These are phyloP conservation scores for Pichia norvegensis DNA, from an alignment of 1,139 yeast species.

Conservation along the genomic window DNA sequence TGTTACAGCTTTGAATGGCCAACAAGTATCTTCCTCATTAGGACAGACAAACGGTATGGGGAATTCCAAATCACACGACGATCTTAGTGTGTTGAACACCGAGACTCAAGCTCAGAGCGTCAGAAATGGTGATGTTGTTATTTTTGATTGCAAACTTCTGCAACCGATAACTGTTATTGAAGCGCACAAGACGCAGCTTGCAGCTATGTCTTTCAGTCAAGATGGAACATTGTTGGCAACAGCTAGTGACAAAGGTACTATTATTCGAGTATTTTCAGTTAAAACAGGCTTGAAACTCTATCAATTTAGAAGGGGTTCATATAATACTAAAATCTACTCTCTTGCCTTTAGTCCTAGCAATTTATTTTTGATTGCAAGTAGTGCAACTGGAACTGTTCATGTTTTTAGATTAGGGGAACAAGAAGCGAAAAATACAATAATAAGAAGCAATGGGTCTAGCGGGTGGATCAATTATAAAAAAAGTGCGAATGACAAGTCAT, in stretches of 20 bases:
- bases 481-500: slow-evolving; percentile 6
- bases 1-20: slow-evolving; percentile 9
- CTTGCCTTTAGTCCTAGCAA: slow-evolving; percentile 74
- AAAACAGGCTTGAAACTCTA: slow-evolving; percentile 74
- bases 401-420: slow-evolving; percentile 68
- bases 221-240: slow-evolving; percentile 87
- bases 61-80: slow-evolving; percentile 2
- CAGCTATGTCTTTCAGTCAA: slow-evolving; percentile 66
- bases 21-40: slow-evolving; percentile 1
- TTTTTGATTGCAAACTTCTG: slow-evolving; percentile 67
- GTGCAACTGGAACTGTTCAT: slow-evolving; percentile 91
- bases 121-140: slow-evolving; percentile 78
- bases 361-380: slow-evolving; percentile 69
- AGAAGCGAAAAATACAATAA: slow-evolving; percentile 37
- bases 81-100: slow-evolving; percentile 2
- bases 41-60: not conserved
- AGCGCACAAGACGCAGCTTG: slow-evolving; percentile 84
- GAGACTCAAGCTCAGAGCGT: slow-evolving; percentile 22
- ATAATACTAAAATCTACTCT: slow-evolving; percentile 83
- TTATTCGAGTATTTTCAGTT: slow-evolving; percentile 79
- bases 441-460: slow-evolving; percentile 13
- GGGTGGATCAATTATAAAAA: slow-evolving; percentile 13
- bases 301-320: slow-evolving; percentile 92
- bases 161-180: slow-evolving; percentile 87
- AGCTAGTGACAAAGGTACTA: slow-evolving; percentile 93